Conservation (phyloP, 1,284 basidiomycete species). For the Sporisorium reilianum region DNA sequence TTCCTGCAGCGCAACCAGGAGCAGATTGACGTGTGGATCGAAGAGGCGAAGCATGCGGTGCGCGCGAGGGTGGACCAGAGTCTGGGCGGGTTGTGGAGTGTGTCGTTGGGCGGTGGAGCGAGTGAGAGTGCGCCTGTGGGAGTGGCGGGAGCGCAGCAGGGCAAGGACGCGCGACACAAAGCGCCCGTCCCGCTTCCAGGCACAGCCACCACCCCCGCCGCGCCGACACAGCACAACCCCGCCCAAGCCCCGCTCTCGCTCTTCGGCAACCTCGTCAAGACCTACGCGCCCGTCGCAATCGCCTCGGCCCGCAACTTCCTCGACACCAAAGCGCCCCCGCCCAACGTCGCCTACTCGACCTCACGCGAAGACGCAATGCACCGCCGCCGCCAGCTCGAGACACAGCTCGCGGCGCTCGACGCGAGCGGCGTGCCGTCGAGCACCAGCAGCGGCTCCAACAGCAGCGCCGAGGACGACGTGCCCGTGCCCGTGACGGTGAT, state of each 20-base stretch:
- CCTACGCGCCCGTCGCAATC: constrained; percentile 41
- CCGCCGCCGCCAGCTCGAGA: constrained; percentile 31
- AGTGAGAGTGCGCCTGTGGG: neutral
- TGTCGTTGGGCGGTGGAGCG: neutral
- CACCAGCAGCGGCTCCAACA: constrained; percentile 16
- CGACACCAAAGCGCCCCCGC: constrained; percentile 27
- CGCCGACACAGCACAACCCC: constrained; percentile 46
- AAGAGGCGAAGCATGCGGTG: constrained; percentile 61
- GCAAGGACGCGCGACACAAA: constrained; percentile 24
- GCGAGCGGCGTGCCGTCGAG: constrained; percentile 18
- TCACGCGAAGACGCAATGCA: constrained; percentile 26
- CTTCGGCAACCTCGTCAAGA: constrained; percentile 39
- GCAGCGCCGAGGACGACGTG: constrained; percentile 7
- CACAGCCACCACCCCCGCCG: constrained; percentile 4
- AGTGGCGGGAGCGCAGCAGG: neutral
- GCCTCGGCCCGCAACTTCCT: constrained; percentile 32
- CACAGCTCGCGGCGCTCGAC: constrained; percentile 39
- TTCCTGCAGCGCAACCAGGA: constrained; percentile 81
- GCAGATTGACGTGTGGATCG: constrained; percentile 82
- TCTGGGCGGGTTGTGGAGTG: constrained; percentile 28
- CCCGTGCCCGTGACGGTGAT: constrained; percentile 20
- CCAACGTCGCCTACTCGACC: constrained; percentile 24
- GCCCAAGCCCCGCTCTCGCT: constrained; percentile 31
- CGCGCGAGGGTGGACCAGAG: constrained; percentile 11
- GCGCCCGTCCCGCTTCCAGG: too few relatives aligned